phyloP scores from a whole-genome alignment of 2,329 filamentous ascomycete species.

The Diaporthe helianthi region DNA sequence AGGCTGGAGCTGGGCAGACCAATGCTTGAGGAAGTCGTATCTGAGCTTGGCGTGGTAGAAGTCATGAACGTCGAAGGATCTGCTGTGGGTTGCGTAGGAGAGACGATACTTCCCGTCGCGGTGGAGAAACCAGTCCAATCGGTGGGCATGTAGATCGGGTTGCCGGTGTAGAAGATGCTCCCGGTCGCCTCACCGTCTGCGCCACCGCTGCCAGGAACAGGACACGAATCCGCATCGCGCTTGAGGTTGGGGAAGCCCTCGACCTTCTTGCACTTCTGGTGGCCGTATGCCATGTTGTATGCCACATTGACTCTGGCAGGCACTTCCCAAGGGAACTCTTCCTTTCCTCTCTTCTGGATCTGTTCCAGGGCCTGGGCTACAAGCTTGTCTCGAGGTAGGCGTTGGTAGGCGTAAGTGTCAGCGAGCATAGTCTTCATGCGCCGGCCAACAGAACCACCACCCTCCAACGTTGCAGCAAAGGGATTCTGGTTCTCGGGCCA shows the following conservation, averaged over 20 bases:
- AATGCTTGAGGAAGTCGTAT: not conserved
- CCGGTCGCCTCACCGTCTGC: slow-evolving; percentile 4
- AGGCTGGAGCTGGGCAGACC: not conserved
- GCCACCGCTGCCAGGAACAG: slow-evolving; percentile 7
- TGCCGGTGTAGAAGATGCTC: not conserved
- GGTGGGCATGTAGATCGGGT: slow-evolving; percentile 19
- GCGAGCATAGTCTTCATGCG: slow-evolving; percentile 23
- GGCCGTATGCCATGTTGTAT: slow-evolving; percentile 30
- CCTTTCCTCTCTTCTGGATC: not conserved
- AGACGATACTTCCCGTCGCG: slow-evolving; percentile 3
- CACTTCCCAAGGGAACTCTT: not conserved
- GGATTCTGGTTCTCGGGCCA: slow-evolving; percentile 10
- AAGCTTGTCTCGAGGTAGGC: slow-evolving; percentile 10
- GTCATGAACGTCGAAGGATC: not conserved
- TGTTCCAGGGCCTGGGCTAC: not conserved
- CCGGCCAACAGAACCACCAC: not conserved
- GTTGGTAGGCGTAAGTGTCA: slow-evolving; percentile 24
- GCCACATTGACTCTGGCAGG: slow-evolving; percentile 12
- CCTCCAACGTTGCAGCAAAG: not conserved
- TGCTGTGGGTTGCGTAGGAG: not conserved
- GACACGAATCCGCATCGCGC: slow-evolving; percentile 15
- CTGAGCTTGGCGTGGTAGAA: not conserved
- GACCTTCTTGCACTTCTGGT: slow-evolving; percentile 25
- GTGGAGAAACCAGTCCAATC: slow-evolving; percentile 6
- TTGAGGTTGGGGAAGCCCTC: slow-evolving; percentile 24